phyloP scores from a whole-genome alignment of 2,329 filamentous ascomycete genomes.

The Ophiostoma novo-ulmi region DNA sequence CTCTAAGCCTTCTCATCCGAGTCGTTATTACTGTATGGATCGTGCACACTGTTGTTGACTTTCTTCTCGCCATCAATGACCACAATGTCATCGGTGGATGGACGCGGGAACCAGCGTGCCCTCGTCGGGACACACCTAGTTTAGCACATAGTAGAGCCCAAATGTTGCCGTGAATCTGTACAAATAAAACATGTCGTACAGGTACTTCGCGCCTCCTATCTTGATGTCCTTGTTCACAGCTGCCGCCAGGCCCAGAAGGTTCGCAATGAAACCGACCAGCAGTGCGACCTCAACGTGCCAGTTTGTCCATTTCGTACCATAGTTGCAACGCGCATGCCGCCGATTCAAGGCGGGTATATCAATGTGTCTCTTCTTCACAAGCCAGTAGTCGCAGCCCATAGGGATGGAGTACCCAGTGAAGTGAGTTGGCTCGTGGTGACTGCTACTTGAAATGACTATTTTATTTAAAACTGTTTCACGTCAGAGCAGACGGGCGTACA shows the following conservation, averaged over 20 bases:
- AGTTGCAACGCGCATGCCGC: slow-evolving; percentile 43
- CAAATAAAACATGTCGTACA: neutral
- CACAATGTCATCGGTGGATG: neutral
- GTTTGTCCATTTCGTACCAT: slow-evolving; percentile 28
- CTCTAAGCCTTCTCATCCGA: neutral
- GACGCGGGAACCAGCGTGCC: neutral
- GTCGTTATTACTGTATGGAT: neutral
- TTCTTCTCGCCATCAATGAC: slow-evolving; percentile 1
- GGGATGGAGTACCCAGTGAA: too few relatives aligned
- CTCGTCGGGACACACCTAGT: neutral
- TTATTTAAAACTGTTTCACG: neutral
- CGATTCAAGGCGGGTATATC: slow-evolving; percentile 33
- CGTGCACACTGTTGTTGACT: slow-evolving; percentile 1
- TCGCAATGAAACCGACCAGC: slow-evolving; percentile 28
- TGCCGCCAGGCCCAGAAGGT: slow-evolving; percentile 29
- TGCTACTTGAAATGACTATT: neutral
- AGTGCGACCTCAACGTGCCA: slow-evolving; percentile 27
- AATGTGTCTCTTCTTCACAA: slow-evolving; percentile 26
- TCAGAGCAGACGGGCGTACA: neutral
- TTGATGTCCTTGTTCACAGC: slow-evolving; percentile 27
- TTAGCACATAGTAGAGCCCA: neutral
- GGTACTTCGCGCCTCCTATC: neutral
- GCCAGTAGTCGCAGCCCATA: slow-evolving; percentile 30
- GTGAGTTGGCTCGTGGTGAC: too few relatives aligned
- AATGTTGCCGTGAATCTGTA: neutral